A percentile compares a stretch with the other conserved stretches of the same genome.
phyloP scores from a whole-genome alignment of 371 early-diverging fungal species.

The Scutellospora calospora region DNA sequence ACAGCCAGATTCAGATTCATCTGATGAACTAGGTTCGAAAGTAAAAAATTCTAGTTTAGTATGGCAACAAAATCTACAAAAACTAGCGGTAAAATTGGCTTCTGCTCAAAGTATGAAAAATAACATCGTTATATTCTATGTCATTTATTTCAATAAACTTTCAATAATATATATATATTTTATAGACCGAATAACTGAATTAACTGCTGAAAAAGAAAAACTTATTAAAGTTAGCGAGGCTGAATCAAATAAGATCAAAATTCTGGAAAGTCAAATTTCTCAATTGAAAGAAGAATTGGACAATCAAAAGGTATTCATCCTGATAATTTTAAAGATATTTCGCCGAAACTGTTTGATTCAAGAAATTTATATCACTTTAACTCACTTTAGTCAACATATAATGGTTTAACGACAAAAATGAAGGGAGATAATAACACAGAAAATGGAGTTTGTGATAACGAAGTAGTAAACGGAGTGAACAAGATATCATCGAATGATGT shows the following conservation, averaged over 20 bases:
- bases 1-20: slow-evolving; percentile 12
- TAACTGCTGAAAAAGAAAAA: slow-evolving; percentile 41
- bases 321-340: too few relatives aligned
- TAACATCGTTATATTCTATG: too few relatives aligned
- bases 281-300: slow-evolving; percentile 38
- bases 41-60: slow-evolving; percentile 50
- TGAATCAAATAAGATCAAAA: slow-evolving; percentile 35
- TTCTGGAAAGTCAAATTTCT: slow-evolving; percentile 24
- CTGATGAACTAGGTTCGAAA: slow-evolving; percentile 56
- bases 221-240: slow-evolving; percentile 43
- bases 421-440: too few relatives aligned
- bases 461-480: neutral
- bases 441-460: neutral
- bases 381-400: neutral
- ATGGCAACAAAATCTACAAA: slow-evolving; percentile 51
- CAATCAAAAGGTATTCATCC: slow-evolving; percentile 14
- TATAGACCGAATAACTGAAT: neutral
- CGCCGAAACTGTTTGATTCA: too few relatives aligned
- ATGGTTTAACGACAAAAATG: neutral
- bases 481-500: neutral
- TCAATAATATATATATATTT: neutral
- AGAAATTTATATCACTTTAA: too few relatives aligned
- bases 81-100: slow-evolving; percentile 48
- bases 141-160: too few relatives aligned
- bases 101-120: slow-evolving; percentile 49